Base-by-base conservation (phyloP, 164 flowering plant species). In the Piper betle region DNA sequence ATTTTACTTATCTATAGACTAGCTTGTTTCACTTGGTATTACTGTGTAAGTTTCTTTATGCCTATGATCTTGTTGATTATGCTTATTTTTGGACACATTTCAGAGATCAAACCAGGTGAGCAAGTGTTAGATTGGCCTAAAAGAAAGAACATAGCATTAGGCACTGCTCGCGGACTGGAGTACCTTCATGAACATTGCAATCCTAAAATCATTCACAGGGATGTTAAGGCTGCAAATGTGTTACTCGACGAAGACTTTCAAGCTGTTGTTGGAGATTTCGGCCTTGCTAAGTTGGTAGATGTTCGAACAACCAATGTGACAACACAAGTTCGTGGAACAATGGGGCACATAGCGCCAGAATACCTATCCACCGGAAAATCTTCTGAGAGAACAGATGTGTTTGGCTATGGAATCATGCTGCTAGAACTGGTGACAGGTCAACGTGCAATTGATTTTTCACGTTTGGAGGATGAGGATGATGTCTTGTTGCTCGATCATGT, bases 281-380 rank as follows among this genome's bases (percentile, higher is more conserved):
- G 97, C 62, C 68, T 91, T 61, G 96, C 97, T 40, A 86, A 91
- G 73, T 69, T 91, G 66, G 93, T 91, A 37, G 97, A 91, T 72
- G 93, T 84, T 59, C 74, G 90, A 50, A 79, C 77, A 71, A 86
- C 91, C 59, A 86, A 88, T 65, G 93, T 91, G 56, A 91, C 96
- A 12, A 88, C 96, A 62, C 93, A 87, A 75, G 92, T 91, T 74
- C 90, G 96, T 57, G 98, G 98, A 53, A 91, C 96, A 38, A 88
- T 91, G 91, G 97, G 97, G 54, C 97, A 91, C 69, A 91, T 91
- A 61, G 97, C 97, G 46, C 97, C 96, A 9, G 97, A 91, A 67
- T 91, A 91, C 73, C 68, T 91, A 71, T 91, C 97, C 48, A 91
- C 97, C 6, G 98, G 98, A 53, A 88, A 85, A 70, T 91, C 98